phyloP scores from a whole-genome alignment of 2,329 filamentous ascomycete species.

The Apiospora kogelbergensis region DNA sequence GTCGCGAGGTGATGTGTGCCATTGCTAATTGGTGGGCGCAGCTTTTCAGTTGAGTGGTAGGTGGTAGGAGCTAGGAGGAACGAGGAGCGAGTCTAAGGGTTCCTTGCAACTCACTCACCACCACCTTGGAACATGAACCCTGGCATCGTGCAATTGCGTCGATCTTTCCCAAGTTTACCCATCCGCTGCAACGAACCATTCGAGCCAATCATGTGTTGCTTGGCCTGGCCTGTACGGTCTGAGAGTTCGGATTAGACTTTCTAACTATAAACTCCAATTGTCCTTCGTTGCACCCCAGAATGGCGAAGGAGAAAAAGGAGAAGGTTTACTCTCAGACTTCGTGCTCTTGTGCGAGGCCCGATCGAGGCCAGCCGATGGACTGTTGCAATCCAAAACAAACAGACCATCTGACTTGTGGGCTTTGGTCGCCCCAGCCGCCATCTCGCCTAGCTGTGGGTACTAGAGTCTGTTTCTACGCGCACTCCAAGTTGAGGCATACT shows the following conservation, averaged over 20 bases:
- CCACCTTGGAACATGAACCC: background rate
- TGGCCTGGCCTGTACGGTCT: background rate
- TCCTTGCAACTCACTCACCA: background rate
- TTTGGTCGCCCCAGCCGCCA: constrained; percentile 5
- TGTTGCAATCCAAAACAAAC: constrained; percentile 5
- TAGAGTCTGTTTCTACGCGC: background rate
- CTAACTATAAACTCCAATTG: background rate
- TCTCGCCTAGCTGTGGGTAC: constrained; percentile 1
- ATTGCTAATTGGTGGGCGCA: background rate
- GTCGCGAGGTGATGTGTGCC: background rate
- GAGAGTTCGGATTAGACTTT: constrained; percentile 4
- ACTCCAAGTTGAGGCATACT: background rate
- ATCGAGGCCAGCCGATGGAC: background rate
- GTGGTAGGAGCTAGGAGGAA: constrained; percentile 5
- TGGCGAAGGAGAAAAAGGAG: background rate
- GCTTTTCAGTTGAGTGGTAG: constrained; percentile 2
- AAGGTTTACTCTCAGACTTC: background rate
- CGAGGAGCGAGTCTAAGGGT: background rate
- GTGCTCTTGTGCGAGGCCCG: background rate
- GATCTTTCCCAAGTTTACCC: constrained; percentile 3
- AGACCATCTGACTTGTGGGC: background rate
- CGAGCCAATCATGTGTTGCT: constrained; percentile 1
- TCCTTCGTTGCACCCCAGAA: background rate
- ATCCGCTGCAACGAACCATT: background rate
- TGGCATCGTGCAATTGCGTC: background rate